phyloP scores from a whole-genome alignment of 2,329 filamentous ascomycete species.

The Neonectria sp. region DNA sequence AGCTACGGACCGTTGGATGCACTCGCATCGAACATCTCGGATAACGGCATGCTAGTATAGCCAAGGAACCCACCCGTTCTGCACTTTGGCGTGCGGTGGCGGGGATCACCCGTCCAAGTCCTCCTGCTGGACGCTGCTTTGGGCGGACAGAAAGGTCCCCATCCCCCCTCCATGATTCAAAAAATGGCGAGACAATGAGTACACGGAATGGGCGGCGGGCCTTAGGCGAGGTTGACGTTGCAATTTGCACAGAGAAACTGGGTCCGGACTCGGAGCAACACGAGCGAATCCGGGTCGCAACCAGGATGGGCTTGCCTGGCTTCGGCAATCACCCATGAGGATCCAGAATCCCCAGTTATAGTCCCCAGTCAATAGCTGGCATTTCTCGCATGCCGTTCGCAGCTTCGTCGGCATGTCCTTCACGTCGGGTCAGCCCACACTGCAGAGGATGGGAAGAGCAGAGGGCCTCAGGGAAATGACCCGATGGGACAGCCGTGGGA shows the following conservation, averaged over 20 bases:
- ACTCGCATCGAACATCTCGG: conserved; percentile 4
- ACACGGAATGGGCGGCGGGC: not conserved
- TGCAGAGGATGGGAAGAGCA: not conserved
- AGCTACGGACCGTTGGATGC: not conserved
- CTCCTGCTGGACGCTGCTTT: not conserved
- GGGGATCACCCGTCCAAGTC: not conserved
- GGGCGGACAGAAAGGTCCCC: not conserved
- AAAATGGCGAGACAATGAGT: not conserved
- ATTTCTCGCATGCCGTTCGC: conserved; percentile 2
- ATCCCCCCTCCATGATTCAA: not conserved
- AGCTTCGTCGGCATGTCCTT: no score
- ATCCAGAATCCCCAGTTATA: not conserved
- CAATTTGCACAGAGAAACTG: conserved; percentile 2
- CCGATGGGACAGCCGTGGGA: not conserved
- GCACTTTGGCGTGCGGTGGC: not conserved
- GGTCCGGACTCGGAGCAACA: not conserved
- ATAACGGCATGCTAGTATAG: not conserved
- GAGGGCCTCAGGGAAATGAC: not conserved
- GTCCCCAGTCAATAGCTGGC: not conserved
- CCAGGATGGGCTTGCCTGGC: not conserved
- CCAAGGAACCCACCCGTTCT: not conserved
- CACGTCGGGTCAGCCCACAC: not conserved
- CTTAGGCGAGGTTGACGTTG: not conserved
- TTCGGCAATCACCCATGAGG: not conserved
- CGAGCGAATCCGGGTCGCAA: not conserved